These are phyloP conservation scores for Notholithocarpus densiflorus DNA, from an alignment of 306 rosid genomes.

Conservation along the genomic window DNA sequence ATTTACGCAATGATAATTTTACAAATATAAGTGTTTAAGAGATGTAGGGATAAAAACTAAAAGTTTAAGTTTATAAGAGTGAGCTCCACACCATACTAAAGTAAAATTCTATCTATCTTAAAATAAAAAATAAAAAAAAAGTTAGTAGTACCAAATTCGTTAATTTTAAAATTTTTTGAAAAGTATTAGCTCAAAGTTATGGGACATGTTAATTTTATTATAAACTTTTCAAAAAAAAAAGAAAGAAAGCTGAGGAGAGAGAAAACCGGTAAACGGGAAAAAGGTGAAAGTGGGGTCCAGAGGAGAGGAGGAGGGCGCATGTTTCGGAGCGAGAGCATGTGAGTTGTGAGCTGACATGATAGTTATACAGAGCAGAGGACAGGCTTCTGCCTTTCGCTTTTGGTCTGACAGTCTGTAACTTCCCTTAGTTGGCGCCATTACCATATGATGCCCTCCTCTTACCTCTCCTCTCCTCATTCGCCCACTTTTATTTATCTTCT, in stretches of 20 bases:
- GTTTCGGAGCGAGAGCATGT: conserved; percentile 36
- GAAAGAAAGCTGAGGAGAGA: background rate
- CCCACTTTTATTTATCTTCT: background rate
- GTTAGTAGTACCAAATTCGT: too few species aligned
- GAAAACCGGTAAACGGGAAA: conserved; percentile 29
- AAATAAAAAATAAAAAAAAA: too few species aligned
- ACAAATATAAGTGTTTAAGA: rapidly evolving
- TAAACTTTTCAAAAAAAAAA: too few species aligned
- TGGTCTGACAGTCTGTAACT: conserved; percentile 23
- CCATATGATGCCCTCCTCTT: background rate
- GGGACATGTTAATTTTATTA: too few species aligned
- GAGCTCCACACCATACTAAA: rapidly evolving
- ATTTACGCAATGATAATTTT: rapidly evolving
- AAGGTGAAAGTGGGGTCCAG: conserved; percentile 31
- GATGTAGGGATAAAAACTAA: rapidly evolving
- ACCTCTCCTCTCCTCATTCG: background rate
- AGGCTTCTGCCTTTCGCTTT: too few species aligned
- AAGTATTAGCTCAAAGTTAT: too few species aligned
- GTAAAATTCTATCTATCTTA: too few species aligned
- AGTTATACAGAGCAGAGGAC: too few species aligned
- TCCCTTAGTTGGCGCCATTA: conserved; percentile 21
- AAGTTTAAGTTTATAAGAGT: rapidly evolving
- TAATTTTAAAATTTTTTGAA: too few species aligned
- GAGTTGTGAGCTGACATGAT: background rate
- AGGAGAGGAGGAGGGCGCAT: conserved; percentile 1